Evolutionary conservation across 805 yeast species (phyloP), one percentile per base, ranked within the genome.

Genomic region (Ogataea paradorogensis): DNA sequence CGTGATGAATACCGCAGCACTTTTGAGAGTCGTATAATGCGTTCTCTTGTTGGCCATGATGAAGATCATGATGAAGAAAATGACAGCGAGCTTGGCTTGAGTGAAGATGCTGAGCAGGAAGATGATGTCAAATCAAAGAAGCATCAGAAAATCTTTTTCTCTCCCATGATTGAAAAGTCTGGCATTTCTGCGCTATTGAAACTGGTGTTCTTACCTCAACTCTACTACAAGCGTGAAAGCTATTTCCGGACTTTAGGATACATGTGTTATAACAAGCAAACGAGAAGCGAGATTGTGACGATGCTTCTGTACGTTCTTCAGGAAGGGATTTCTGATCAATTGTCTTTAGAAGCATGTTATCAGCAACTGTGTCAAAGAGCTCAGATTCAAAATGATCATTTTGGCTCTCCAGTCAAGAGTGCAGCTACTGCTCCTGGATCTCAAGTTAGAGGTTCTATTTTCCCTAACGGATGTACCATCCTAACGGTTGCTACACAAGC

Each of bases 111-210:
- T 44, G 48, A 47, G 8, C 42, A 27, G 11, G 47, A 35, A 3
- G 48, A 24, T n/a, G 41, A 40, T 4, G 31, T 27, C 20, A 41
- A 46, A 22, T 62, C 63, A 40, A 63, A 66, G 30, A 46, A 48
- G 9, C 45, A 36, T 15, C 52, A 56, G 48, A 67, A 67, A 48
- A 58, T 70, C 2, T 76, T 63, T 55, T 72, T 74, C 58, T 69
- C 84, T 2, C 85, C 95, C 2, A 61, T 90, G 47, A 70, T 87
- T 40, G 96, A 90, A 52, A 73, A 78, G 34, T 63, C 76, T 5
- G 95, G 95, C 9, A 76, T 85, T 37, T 80, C 93, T 4, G 73
- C 95, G 0, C 51, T 90, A 26, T 58, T 86, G 39, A 73, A 88
- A 44, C 68, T 86, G 33, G 65, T 87, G 2, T 90, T 84, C 62